These are phyloP conservation scores for Xylaria scruposa DNA, from an alignment of 495 filamentous ascomycete species.

Conservation along the genomic window DNA sequence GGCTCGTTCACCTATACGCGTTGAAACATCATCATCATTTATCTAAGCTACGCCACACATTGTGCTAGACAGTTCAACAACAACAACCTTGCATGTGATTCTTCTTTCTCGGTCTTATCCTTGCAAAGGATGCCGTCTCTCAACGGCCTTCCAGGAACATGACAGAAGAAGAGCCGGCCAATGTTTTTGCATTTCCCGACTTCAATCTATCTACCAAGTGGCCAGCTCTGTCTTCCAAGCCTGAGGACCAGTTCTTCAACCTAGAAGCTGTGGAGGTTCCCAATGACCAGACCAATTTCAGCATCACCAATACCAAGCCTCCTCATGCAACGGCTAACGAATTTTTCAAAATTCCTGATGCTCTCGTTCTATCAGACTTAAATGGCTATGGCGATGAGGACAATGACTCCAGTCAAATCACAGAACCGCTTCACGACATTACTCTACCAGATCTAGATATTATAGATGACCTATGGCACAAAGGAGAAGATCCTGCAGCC, in stretches of 20 bases:
- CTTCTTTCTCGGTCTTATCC: not conserved
- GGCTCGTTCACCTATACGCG: not conserved
- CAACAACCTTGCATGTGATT: not conserved
- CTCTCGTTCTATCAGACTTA: conserved; percentile 40
- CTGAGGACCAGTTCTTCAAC: conserved; percentile 34
- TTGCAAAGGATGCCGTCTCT: conserved; percentile 29
- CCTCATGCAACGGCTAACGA: conserved; percentile 34
- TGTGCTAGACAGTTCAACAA: not conserved
- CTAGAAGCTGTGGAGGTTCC: conserved; percentile 9
- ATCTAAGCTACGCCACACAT: conserved; percentile 11
- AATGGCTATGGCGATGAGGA: conserved; percentile 35
- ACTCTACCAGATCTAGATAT: conserved; percentile 36
- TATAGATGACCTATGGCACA: conserved; percentile 64
- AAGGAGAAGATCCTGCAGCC: conserved; percentile 38
- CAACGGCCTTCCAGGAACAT: conserved; percentile 36
- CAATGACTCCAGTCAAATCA: conserved; percentile 22
- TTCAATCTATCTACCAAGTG: conserved; percentile 60
- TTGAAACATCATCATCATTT: not conserved
- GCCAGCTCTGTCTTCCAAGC: conserved; percentile 37
- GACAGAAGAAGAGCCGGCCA: conserved; percentile 55
- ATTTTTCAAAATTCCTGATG: conserved; percentile 53
- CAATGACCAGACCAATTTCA: conserved; percentile 19
- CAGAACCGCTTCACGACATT: conserved; percentile 39
- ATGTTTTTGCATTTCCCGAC: conserved; percentile 76
- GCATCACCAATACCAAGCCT: conserved; percentile 22